phyloP scores from a whole-genome alignment of 306 rosid genomes.

The Dalbergia oliveri region DNA sequence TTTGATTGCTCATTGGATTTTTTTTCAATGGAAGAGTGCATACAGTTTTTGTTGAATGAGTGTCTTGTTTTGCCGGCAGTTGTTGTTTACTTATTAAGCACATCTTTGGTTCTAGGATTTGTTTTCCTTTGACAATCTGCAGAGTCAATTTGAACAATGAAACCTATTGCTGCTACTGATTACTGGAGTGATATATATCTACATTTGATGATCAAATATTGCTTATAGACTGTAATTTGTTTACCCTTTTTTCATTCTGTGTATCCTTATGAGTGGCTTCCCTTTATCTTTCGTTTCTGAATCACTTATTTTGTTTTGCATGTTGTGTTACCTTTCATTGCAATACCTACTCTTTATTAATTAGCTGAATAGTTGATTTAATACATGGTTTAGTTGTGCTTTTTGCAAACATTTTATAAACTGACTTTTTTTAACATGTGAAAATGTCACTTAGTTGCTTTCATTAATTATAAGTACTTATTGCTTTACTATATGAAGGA shows the following conservation, averaged over 20 bases:
- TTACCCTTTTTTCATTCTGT: background rate
- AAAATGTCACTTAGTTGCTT: background rate
- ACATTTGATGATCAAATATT: constrained; percentile 8
- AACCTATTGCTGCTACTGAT: constrained; percentile 1
- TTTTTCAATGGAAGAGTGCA: background rate
- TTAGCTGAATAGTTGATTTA: background rate
- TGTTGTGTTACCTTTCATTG: background rate
- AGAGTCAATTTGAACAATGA: constrained; percentile 14
- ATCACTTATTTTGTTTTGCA: background rate
- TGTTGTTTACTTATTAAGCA: constrained; percentile 5
- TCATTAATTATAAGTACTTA: background rate
- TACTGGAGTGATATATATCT: constrained; percentile 7
- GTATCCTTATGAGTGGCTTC: constrained; percentile 6
- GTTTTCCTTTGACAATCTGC: background rate
- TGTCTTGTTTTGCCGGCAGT: constrained; percentile 12
- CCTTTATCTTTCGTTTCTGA: background rate
- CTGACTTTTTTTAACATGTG: background rate
- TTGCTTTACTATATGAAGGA: constrained; percentile 6
- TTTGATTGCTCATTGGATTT: constrained; percentile 1
- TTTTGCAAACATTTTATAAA: constrained; percentile 15
- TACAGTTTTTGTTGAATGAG: constrained; percentile 12
- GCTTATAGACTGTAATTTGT: background rate
- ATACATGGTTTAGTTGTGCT: constrained; percentile 2
- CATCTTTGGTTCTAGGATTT: constrained; percentile 1
- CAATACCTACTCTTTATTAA: constrained; percentile 1